Conservation (phyloP, 768 basidiomycete species). For the Auricularia cornea region DNA sequence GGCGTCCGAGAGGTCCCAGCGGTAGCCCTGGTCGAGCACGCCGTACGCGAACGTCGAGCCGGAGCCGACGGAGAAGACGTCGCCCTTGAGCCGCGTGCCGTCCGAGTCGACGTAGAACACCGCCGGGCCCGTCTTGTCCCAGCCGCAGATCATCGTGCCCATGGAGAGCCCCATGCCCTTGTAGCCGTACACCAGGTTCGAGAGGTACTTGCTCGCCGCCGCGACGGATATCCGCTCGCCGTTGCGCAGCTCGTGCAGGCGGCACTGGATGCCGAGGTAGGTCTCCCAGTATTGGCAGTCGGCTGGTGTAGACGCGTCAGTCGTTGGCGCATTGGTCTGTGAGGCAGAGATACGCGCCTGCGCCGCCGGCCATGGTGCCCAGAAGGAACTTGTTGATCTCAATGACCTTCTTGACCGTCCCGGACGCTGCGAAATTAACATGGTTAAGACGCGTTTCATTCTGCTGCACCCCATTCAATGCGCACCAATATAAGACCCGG, state of each 20-base stretch:
- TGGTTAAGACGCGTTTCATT: not conserved
- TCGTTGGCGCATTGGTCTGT: not conserved
- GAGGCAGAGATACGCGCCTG: slow-evolving; percentile 48
- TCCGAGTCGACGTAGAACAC: slow-evolving; percentile 98
- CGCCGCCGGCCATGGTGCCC: slow-evolving; percentile 99
- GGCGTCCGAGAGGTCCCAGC: slow-evolving; percentile 85
- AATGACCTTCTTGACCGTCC: slow-evolving; percentile 98
- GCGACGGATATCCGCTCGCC: slow-evolving; percentile 96
- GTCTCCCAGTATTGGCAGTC: slow-evolving; percentile 99
- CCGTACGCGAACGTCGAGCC: slow-evolving; percentile 99
- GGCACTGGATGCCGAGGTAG: slow-evolving; percentile 95
- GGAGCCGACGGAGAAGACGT: slow-evolving; percentile 98
- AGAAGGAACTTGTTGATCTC: slow-evolving; percentile 98
- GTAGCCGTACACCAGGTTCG: slow-evolving; percentile 95
- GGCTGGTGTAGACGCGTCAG: slow-evolving; percentile 35
- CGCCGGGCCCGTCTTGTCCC: slow-evolving; percentile 98
- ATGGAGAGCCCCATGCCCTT: slow-evolving; percentile 99
- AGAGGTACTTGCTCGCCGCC: slow-evolving; percentile 96
- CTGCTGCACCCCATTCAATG: too few species aligned
- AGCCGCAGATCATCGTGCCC: slow-evolving; percentile 99
- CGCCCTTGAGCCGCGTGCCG: slow-evolving; percentile 88
- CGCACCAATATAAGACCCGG: slow-evolving; percentile 92
- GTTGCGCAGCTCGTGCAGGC: slow-evolving; percentile 93
- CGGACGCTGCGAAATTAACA: slow-evolving; percentile 53
- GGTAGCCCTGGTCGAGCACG: slow-evolving; percentile 92